Percentiles rank a stretch among this genome's conserved stretches.
Conservation (phyloP, 257 asterid genomes). For the Penstemon davidsonii region DNA sequence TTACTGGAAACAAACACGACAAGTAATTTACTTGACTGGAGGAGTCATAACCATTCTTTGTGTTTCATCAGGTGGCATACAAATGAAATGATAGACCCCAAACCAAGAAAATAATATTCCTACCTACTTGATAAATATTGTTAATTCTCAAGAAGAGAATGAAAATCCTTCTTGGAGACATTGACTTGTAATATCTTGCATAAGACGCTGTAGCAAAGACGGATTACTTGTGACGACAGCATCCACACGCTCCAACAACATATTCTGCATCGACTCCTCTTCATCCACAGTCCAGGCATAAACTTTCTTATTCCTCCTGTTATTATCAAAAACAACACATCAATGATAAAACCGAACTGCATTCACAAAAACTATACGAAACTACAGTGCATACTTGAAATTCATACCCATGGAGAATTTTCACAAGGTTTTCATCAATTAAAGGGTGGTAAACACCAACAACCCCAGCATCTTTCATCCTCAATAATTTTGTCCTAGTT, state of each 20-base stretch:
- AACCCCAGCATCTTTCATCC: constrained; percentile 80
- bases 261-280: constrained; percentile 62
- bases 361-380: neutral
- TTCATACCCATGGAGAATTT: constrained; percentile 71
- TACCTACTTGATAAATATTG: neutral
- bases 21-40: no score
- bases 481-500: constrained; percentile 54
- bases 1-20: no score
- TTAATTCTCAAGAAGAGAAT: constrained; percentile 30
- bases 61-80: no score
- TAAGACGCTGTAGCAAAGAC: constrained; percentile 61
- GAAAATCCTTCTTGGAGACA: constrained; percentile 76
- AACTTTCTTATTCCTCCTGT: constrained; percentile 87
- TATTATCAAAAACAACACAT: neutral
- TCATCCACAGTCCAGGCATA: constrained; percentile 93
- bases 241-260: constrained; percentile 73
- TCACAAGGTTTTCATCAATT: constrained; percentile 70
- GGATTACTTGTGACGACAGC: constrained; percentile 87
- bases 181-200: constrained; percentile 56
- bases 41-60: no score
- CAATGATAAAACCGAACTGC: neutral
- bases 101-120: no score
- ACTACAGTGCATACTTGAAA: neutral
- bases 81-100: no score
- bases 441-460: constrained; percentile 93